Percentiles rank a stretch among this genome's conserved stretches.
These are phyloP conservation scores for Phytophthora sansomeana DNA, from an alignment of 352 stramenopile genomes.

Conservation along the genomic window DNA sequence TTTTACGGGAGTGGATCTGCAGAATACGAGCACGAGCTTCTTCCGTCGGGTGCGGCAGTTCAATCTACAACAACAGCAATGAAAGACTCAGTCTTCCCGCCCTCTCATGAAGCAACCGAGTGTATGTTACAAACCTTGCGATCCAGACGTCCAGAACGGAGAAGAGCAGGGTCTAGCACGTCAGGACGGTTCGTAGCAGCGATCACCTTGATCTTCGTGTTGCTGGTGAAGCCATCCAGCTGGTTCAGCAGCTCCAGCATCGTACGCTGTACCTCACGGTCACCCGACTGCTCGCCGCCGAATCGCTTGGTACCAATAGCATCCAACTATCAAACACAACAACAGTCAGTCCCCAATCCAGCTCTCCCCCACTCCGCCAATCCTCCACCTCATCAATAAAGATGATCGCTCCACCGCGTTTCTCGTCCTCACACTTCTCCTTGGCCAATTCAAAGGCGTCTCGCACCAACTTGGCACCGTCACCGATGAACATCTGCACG, in stretches of 20 bases:
- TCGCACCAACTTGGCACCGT: constrained; percentile 97
- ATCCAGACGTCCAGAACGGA: constrained; percentile 93
- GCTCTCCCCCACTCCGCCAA: neutral
- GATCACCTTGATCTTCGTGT: constrained; percentile 99
- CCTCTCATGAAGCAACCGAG: too few relatives aligned
- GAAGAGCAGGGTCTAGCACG: constrained; percentile 96
- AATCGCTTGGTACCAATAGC: constrained; percentile 99
- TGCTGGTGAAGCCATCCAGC: constrained; percentile 98
- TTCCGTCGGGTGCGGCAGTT: constrained; percentile 98
- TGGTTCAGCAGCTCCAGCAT: constrained; percentile 99
- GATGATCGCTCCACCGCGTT: constrained; percentile 95
- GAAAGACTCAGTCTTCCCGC: neutral
- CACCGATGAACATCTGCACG: constrained; percentile 99
- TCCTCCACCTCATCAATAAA: constrained; percentile 98
- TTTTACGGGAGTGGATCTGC: constrained; percentile 97
- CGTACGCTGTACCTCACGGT: constrained; percentile 98
- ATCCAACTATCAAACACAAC: constrained; percentile 84
- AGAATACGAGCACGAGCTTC: constrained; percentile 97
- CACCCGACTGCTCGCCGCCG: constrained; percentile 96
- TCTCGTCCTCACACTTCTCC: constrained; percentile 93
- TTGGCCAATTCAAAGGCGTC: constrained; percentile 98
- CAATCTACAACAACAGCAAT: constrained; percentile 88
- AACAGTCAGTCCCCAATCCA: neutral
- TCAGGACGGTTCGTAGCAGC: constrained; percentile 97
- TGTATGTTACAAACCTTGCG: constrained; percentile 84